Percentiles rank a stretch among this genome's conserved stretches.
These are phyloP conservation scores for Sutorius eximius DNA, from an alignment of 1,284 basidiomycete genomes.

Conservation along the genomic window DNA sequence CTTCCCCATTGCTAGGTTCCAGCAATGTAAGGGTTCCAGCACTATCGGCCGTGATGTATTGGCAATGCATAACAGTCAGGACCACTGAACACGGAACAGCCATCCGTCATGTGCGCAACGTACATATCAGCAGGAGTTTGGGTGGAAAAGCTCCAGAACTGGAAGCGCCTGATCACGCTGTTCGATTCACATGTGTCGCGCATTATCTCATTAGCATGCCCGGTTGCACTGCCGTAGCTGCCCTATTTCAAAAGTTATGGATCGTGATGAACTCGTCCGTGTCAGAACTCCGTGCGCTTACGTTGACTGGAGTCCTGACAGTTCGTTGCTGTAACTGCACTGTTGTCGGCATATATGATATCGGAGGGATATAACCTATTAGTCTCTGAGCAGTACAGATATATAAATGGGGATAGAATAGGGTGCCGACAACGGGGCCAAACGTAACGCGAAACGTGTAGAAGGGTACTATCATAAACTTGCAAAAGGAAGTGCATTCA, in stretches of 20 bases:
- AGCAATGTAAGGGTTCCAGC: not conserved
- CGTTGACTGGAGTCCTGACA: too few relatives aligned
- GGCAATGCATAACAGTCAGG: too few relatives aligned
- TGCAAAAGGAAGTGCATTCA: not conserved
- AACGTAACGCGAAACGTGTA: not conserved
- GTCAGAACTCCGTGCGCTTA: too few relatives aligned
- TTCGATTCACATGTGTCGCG: too few relatives aligned
- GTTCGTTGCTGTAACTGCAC: not conserved
- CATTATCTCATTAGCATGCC: not conserved
- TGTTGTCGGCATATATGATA: not conserved
- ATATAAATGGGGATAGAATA: not conserved
- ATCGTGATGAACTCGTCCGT: not conserved
- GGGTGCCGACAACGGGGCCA: not conserved
- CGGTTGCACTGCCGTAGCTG: not conserved
- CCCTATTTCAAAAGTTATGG: not conserved
- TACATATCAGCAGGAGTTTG: not conserved
- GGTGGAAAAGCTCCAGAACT: not conserved
- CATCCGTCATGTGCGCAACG: not conserved
- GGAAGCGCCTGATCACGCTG: not conserved
- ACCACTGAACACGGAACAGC: not conserved
- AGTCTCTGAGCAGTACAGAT: slow-evolving; percentile 1
- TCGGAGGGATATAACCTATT: not conserved
- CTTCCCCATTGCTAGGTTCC: slow-evolving; percentile 1
- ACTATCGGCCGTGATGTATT: not conserved
- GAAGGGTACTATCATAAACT: not conserved